phyloP scores from a whole-genome alignment of 2,329 filamentous ascomycete species.

The Fusarium sp. region DNA sequence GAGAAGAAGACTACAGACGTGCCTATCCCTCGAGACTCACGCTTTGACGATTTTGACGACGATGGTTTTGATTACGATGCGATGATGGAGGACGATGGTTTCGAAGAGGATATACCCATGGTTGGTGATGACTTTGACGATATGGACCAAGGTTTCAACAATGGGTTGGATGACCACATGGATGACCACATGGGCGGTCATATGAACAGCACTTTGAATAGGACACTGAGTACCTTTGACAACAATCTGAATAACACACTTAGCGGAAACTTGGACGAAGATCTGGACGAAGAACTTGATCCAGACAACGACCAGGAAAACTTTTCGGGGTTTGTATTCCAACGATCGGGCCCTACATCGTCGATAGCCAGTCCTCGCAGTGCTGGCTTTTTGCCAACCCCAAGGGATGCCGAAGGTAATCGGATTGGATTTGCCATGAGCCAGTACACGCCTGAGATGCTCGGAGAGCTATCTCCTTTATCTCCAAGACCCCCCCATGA shows the following conservation, averaged over 20 bases:
- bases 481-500: conserved; percentile 32
- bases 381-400: conserved; percentile 62
- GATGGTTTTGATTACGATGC: conserved; percentile 71
- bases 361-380: conserved; percentile 63
- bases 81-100: conserved; percentile 73
- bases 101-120: conserved; percentile 65
- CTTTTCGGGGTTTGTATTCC: conserved; percentile 70
- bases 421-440: conserved; percentile 69
- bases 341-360: conserved; percentile 65
- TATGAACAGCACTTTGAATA: conserved; percentile 39
- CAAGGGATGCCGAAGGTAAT: conserved; percentile 66
- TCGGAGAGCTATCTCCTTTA: conserved; percentile 17
- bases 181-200: conserved; percentile 3
- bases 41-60: conserved; percentile 72
- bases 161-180: conserved; percentile 38
- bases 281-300: conserved; percentile 40
- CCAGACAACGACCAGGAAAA: conserved; percentile 62
- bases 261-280: conserved; percentile 39
- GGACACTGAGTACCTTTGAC: conserved; percentile 16
- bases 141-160: conserved; percentile 42
- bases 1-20: conserved; percentile 64
- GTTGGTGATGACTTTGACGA: conserved; percentile 50
- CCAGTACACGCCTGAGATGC: conserved; percentile 55
- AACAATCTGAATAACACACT: conserved; percentile 40
- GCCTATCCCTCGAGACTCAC: conserved; percentile 60